Base-by-base conservation (phyloP, 2,329 filamentous ascomycete genomes). In the Tolypocladium album region DNA sequence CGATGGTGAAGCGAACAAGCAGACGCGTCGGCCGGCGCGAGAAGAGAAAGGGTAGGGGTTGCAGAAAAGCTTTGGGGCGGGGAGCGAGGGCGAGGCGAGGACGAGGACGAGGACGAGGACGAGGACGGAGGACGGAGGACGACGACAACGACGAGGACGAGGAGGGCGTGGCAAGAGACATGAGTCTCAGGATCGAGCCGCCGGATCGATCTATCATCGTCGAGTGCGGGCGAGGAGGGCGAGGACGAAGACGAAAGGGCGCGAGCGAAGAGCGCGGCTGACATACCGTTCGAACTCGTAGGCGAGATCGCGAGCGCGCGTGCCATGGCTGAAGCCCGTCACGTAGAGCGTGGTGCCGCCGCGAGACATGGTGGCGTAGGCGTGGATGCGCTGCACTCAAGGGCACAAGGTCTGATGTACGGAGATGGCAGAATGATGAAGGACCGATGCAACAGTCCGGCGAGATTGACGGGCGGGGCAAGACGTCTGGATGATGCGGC, bases 221-320 rank as follows among this genome's bases (percentile, higher is more conserved):
- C 74, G 77, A 75, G 75, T 74, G 76, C 75, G 50, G 50, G 50
- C 31, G 50, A 34, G 27, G 79, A 76, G 76, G 70, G 69, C 70
- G 72, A 73, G 65, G 69, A 70, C 75, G 78, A 72, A 56, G 40
- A 60, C 50, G 56, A 61, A 55, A 68, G 68, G 66, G 64, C 69
- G 72, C 69, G 69, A 69, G 67, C 72, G 72, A 68, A 69, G 67
- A 43, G 66, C 74, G 73, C 79, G 78, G 80, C 77, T 82, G 83
- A 96, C 92, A 86, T 96, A 97, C 91, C 93, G 92, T 92, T 97
- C 93, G 89, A 97, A 97, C 84, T 97, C 93, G 89, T 96, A 97
- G 82, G 93, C 92, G 77, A 97, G 90, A 83, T 99, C 92, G 86
- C 94, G 91, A 77, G 94, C 92, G 82, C 94, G 91, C 77, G 93